phyloP scores from a whole-genome alignment of 345 rosid species.

The Iberis pinnata region DNA sequence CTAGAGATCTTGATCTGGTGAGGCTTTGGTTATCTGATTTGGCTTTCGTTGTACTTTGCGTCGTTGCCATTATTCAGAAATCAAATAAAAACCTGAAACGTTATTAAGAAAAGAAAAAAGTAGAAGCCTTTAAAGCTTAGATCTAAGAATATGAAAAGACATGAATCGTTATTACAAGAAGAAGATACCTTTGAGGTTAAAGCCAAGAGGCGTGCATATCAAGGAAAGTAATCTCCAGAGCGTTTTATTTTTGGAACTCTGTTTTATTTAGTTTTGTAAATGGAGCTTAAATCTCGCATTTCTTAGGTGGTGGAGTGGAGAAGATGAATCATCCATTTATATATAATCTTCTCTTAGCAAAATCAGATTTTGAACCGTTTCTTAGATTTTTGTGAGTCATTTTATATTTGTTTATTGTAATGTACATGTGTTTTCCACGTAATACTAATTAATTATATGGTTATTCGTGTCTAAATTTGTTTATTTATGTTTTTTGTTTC shows the following conservation, averaged over 20 bases:
- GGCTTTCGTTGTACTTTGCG: conserved; percentile 21
- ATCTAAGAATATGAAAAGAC: conserved; percentile 20
- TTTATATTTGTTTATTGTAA: no score
- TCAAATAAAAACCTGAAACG: conserved; percentile 13
- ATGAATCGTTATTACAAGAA: no score
- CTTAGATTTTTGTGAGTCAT: no score
- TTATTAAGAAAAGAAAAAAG: not conserved
- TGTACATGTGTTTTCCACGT: no score
- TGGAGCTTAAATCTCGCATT: conserved; percentile 30
- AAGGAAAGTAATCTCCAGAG: conserved; percentile 23
- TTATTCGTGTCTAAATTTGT: no score
- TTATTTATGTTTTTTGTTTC: no score
- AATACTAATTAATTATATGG: no score
- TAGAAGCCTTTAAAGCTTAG: conserved; percentile 7
- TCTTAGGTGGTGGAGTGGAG: conserved; percentile 29
- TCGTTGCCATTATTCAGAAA: conserved; percentile 36
- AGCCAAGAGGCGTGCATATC: conserved; percentile 30
- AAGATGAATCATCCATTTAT: conserved; percentile 21
- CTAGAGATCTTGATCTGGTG: conserved; percentile 29
- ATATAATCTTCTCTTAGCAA: conserved; percentile 13
- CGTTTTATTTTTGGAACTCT: conserved; percentile 20
- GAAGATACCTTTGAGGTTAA: conserved; percentile 13
- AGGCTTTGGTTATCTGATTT: conserved; percentile 31
- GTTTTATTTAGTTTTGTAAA: conserved; percentile 25
- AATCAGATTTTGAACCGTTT: not conserved